These are phyloP conservation scores for Scheffersomyces lignicola DNA, from an alignment of 1,139 yeast species.

Conservation along the genomic window DNA sequence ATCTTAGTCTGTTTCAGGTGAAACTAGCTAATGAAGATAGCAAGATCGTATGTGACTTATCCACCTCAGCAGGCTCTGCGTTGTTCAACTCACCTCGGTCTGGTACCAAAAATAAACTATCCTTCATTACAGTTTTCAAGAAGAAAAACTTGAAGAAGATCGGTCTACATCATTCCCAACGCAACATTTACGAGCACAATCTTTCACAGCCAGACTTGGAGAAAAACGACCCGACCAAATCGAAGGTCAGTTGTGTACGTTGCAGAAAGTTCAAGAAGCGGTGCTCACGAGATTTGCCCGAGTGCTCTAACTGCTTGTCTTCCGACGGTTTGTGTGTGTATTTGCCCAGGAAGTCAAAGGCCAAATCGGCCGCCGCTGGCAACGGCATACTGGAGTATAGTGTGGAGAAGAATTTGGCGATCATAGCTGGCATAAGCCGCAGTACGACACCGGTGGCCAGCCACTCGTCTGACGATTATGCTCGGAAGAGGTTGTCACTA, in stretches of 20 bases:
- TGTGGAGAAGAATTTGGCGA: no score
- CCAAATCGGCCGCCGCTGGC: background rate
- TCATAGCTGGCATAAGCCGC: no score
- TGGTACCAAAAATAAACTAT: background rate
- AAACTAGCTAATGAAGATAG: slow-evolving; percentile 4
- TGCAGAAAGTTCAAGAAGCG: slow-evolving; percentile 27
- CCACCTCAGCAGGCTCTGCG: background rate
- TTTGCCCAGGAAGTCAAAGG: slow-evolving; percentile 16
- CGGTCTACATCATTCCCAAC: slow-evolving; percentile 6
- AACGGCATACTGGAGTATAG: no score
- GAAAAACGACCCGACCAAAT: slow-evolving; percentile 14
- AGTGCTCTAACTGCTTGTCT: slow-evolving; percentile 23
- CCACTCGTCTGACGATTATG: no score
- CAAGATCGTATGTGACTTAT: background rate
- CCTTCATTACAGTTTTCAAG: slow-evolving; percentile 20
- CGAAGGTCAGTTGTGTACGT: slow-evolving; percentile 23
- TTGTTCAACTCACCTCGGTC: background rate
- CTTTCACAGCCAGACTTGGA: slow-evolving; percentile 16
- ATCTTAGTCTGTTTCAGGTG: slow-evolving; percentile 16
- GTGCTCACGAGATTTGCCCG: slow-evolving; percentile 23
- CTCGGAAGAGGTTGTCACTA: slow-evolving; percentile 6
- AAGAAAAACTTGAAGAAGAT: slow-evolving; percentile 19
- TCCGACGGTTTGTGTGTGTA: slow-evolving; percentile 25
- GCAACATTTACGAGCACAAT: slow-evolving; percentile 21
- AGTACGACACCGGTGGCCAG: no score